Base-by-base conservation (phyloP, 139 green algal species). In the Chlorella sp. region DNA sequence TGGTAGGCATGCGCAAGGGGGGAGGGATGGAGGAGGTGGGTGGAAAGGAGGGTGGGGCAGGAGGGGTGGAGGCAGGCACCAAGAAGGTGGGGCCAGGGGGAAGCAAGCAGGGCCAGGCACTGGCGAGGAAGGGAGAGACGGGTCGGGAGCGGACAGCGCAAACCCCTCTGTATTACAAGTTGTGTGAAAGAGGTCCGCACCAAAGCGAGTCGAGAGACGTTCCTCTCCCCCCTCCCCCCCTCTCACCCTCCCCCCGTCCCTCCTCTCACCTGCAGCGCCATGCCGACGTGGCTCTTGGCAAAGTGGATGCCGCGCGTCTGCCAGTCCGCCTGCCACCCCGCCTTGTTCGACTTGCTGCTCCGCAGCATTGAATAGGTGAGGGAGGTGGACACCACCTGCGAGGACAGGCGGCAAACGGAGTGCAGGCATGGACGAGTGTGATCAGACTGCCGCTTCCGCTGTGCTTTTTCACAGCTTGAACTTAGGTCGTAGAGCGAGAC, bases 241-340 rank as follows among this genome's bases (percentile, higher is more conserved):
- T 36, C 37, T 15, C 30, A 19, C 22, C 64, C 64, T 73, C 21
- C 3, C 22, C 19, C 36, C 24, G 3, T 53, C 73, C 64, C 64
- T 30, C 21, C 30, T 15, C 28, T 22, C 48, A 90, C 91, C 91
- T 94, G 92, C 36, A 91, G 71, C 5, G 93, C 91, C 92, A 95
- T 94, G 83, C 92, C 93, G 57, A 95, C 86, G 76, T 94, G 89
- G 32, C 91, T 93, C 37, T 76, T 78, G 86, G 92, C 84, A n/a
- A 95, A 83, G 76, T 89, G 91, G 77, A 95, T 94, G 81, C 86
- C 68, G 39, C 79, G 88, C 61, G 88, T 28, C 42, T 89, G 77
- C 93, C 93, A 95, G 21, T 81, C 81, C 4, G 81, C 77, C 15
- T 89, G 85, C 87, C 90, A 91, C 81, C 73, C 85, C 48, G 69